phyloP scores from a whole-genome alignment of 352 stramenopile genomes.

The Phytophthora pinifolia region DNA sequence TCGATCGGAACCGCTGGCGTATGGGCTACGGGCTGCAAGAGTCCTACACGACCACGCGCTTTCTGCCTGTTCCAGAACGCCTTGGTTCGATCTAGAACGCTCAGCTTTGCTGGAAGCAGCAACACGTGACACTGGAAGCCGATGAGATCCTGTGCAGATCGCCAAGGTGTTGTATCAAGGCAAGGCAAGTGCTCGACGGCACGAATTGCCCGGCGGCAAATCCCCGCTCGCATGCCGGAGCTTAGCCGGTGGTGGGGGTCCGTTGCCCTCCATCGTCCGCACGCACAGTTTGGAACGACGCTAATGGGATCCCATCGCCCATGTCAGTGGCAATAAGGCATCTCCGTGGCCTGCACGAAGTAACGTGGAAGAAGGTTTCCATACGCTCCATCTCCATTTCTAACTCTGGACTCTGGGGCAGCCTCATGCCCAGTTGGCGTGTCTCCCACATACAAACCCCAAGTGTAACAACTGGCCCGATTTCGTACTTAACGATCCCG shows the following conservation, averaged over 20 bases:
- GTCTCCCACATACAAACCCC: constrained; percentile 11
- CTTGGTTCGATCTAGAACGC: constrained; percentile 32
- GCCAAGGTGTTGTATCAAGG: constrained; percentile 24
- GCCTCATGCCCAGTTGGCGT: neutral
- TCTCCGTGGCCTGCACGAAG: neutral
- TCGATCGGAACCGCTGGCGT: constrained; percentile 38
- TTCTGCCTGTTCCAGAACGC: constrained; percentile 61
- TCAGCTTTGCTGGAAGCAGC: constrained; percentile 37
- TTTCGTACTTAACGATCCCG: constrained; percentile 29
- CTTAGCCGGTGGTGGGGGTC: constrained; percentile 7
- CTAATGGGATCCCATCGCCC: constrained; percentile 11
- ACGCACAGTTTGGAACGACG: constrained; percentile 10
- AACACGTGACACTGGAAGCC: constrained; percentile 33
- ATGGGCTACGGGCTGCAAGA: constrained; percentile 50
- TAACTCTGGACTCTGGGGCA: too few relatives aligned
- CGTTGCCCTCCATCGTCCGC: constrained; percentile 3
- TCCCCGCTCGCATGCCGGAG: too few relatives aligned
- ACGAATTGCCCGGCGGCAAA: too few relatives aligned
- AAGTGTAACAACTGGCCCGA: constrained; percentile 34
- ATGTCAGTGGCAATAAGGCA: neutral
- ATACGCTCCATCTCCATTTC: too few relatives aligned
- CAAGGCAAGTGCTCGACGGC: too few relatives aligned
- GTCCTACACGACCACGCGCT: constrained; percentile 47
- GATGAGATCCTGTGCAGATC: constrained; percentile 35
- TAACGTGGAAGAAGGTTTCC: too few relatives aligned